Evolutionary conservation across 805 yeast genomes (phyloP), one percentile per base, ranked within the genome.

Genomic region (Lachancea waltii): DNA sequence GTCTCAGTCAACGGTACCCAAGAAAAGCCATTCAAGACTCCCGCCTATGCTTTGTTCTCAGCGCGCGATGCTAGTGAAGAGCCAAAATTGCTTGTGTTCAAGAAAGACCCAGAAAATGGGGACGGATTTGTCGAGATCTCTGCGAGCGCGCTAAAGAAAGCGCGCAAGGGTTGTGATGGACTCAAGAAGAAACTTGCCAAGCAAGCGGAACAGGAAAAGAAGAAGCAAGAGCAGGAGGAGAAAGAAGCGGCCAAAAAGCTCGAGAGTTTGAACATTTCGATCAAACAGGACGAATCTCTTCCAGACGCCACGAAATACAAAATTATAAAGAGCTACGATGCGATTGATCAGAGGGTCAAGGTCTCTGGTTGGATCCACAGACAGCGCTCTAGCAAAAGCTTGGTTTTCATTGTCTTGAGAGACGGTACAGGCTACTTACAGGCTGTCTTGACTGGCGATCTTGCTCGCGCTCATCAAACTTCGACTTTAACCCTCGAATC

Each of bases 311-410:
- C 63, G 40, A 75, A 68, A 55, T 72, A 78, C 61, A 89, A 85
- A 66, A 74, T 92, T 53, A 62, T 68, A 44, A 50, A 71, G 7
- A 62, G 80, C 36, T 71, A 72, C 41, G 70, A 66, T 5, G 54
- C 64, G 53, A 71, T 86, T 29, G 92, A 78, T 41, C 50, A 68
- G 45, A 78, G 99, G 63, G 86, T 86, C 38, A 60, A 70, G 40
- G 81, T 90, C 30, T 79, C 78, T 48, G 99, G 98, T 45, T 92
- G 99, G 99, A 73, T 92, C 45, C 99, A 92, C 64, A 81, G 98
- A 62, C 71, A 94, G 53, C 81, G 99, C 64, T 52, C 77, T 30
- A 97, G 92, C 65, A 92, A 94, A 69, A 95, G 95, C 32, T 74
- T 86, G 33, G 92, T 83, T 13, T 92, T 92, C 61, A 60, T 94